phyloP scores from a whole-genome alignment of 805 yeast species.

The Metahyphopichia silvanorum region DNA sequence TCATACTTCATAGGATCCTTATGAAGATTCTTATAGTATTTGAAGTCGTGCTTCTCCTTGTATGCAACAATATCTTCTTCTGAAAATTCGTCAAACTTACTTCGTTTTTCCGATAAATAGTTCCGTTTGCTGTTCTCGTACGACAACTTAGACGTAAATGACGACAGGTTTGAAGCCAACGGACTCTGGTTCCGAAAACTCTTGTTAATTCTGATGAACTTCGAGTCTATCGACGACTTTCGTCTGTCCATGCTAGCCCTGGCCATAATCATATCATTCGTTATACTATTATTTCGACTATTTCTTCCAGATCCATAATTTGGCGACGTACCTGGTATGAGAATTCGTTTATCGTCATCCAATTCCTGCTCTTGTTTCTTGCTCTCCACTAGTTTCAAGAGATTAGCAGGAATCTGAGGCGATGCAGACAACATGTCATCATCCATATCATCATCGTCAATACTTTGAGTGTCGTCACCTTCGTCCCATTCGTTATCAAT shows the following conservation, averaged over 20 bases:
- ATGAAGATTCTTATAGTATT: slow-evolving; percentile 41
- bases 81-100: slow-evolving; percentile 5
- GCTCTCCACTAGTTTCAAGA: slow-evolving; percentile 53
- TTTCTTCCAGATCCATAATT: slow-evolving; percentile 11
- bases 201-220: slow-evolving; percentile 16
- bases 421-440: slow-evolving; percentile 53
- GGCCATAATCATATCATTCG: slow-evolving; percentile 15
- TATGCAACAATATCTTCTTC: slow-evolving; percentile 8
- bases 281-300: slow-evolving; percentile 20
- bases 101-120: slow-evolving; percentile 2
- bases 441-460: slow-evolving; percentile 42
- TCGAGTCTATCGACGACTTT: slow-evolving; percentile 32
- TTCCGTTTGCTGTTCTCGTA: background rate
- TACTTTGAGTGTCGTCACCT: slow-evolving; percentile 18
- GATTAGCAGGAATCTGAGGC: slow-evolving; percentile 65
- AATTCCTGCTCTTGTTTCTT: slow-evolving; percentile 34
- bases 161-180: background rate
- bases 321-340: slow-evolving; percentile 32
- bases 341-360: slow-evolving; percentile 22
- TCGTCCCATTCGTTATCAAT: slow-evolving; percentile 22
- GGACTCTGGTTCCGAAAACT: slow-evolving; percentile 11
- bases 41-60: slow-evolving; percentile 24
- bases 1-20: slow-evolving; percentile 27
- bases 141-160: background rate
- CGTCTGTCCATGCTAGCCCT: slow-evolving; percentile 20